phyloP scores from a whole-genome alignment of 2,329 filamentous ascomycete species.

The Colletotrichum tabaci region DNA sequence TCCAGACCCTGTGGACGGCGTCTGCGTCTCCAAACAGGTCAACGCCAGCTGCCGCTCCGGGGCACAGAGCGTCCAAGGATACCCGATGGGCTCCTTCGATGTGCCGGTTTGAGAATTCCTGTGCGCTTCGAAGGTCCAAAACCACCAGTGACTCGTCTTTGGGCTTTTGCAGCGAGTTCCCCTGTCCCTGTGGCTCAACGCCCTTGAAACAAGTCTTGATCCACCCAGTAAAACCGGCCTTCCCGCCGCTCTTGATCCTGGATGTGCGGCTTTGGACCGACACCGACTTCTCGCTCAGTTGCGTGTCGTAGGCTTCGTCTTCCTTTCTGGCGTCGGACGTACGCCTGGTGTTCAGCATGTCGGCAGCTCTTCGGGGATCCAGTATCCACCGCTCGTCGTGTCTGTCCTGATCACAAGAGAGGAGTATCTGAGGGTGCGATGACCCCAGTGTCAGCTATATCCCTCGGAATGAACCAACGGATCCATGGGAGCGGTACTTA shows the following conservation, averaged over 20 bases:
- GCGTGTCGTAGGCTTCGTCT: background rate
- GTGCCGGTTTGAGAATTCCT: constrained; percentile 27
- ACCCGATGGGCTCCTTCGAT: constrained; percentile 16
- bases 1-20: constrained; percentile 29
- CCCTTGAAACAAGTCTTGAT: background rate
- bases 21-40: constrained; percentile 33
- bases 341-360: constrained; percentile 37
- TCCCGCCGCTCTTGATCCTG: no score
- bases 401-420: constrained; percentile 46
- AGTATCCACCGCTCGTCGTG: constrained; percentile 50
- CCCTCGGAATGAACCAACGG: background rate
- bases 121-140: constrained; percentile 50
- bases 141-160: constrained; percentile 45
- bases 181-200: background rate
- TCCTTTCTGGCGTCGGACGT: background rate
- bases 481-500: background rate
- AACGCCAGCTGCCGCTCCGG: constrained; percentile 5
- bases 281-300: background rate
- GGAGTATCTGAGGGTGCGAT: constrained; percentile 44
- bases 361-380: constrained; percentile 37
- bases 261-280: background rate
- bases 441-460: background rate
- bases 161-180: background rate
- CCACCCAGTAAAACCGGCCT: background rate
- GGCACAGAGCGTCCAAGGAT: constrained; percentile 1